Evolutionary conservation across 176 grass and related monocot genomes (phyloP).

Genomic region (Ampelocalamus luodianensis): DNA sequence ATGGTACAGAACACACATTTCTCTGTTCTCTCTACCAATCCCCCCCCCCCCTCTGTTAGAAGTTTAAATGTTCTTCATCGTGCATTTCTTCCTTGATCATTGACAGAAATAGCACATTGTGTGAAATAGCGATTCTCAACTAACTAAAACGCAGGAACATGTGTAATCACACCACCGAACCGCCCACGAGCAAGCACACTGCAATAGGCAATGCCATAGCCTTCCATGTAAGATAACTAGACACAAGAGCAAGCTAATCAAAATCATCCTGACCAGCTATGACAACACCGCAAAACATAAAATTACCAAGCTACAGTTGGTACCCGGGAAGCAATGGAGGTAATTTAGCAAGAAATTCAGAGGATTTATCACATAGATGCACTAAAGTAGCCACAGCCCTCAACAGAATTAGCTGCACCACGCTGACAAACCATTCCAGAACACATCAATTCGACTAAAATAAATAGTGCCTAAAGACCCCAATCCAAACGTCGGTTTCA

Average conservation of each 20-base stretch:
- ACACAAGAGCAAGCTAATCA: background rate
- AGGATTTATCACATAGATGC: background rate
- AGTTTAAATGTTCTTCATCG: background rate
- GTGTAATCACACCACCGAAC: conserved; percentile 17
- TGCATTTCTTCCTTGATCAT: conserved; percentile 8
- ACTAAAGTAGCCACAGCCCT: background rate
- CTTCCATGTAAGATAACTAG: background rate
- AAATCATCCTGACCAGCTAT: background rate
- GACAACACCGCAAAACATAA: background rate
- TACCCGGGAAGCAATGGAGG: background rate
- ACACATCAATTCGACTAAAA: background rate
- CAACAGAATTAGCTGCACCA: background rate
- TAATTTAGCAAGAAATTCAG: background rate
- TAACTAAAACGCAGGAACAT: conserved; percentile 14
- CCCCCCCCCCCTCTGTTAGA: background rate
- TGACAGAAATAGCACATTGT: background rate
- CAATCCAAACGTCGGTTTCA: background rate
- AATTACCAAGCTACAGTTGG: background rate
- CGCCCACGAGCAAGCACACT: conserved; percentile 19
- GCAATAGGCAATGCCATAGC: background rate
- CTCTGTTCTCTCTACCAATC: too few relatives aligned
- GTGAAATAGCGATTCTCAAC: background rate
- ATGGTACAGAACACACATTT: too few relatives aligned
- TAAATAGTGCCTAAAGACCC: background rate
- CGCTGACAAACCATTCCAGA: background rate